Base-by-base conservation (phyloP, 768 basidiomycete species). In the Serendipita sp. region DNA sequence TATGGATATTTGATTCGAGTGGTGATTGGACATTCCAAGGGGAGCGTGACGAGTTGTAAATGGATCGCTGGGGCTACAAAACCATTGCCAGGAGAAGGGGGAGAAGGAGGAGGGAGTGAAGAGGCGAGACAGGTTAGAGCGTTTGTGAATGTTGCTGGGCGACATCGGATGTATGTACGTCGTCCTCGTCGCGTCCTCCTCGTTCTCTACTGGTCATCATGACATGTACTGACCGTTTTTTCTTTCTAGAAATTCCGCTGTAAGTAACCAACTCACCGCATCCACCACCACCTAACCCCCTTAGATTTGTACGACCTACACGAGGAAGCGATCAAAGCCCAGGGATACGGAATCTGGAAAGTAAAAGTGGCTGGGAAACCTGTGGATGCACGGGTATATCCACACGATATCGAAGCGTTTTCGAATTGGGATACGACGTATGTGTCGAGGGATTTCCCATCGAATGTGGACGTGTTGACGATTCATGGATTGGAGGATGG, bases 161-260 rank as follows among this genome's bases (percentile, higher is more conserved):
- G 90, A 63, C 90, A 89, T 71, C 79, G 87, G 66, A 91, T 92
- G 89, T 72, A 78, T 71, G 88, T 87, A 72, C 74, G 84, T 78
- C 24, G 24, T 24, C n/a, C n/a, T n/a, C n/a, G 18, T 30, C 18
- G 65, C 44, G 38, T 46, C 35, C 56, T 11, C 24, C 35, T 8
- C n/a, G n/a, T n/a, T n/a, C n/a, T n/a, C n/a, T n/a, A n/a, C n/a
- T n/a, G n/a, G n/a, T n/a, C n/a, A n/a, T n/a, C n/a, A n/a, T n/a
- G n/a, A n/a, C n/a, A n/a, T n/a, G n/a, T 18, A 51, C 48, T 51
- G 24, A 24, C 24, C 48, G 5, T 2, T 2, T 41, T 2, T 13
- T 41, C 1, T 1, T 5, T 18, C 8, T 51, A 51, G 48, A 51
- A 32, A 51, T 47, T 63, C 34, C 8, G 24, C 5, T 53, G 37